These are phyloP conservation scores for Solanum chmielewskii DNA, from an alignment of 257 asterid genomes.

Conservation along the genomic window DNA sequence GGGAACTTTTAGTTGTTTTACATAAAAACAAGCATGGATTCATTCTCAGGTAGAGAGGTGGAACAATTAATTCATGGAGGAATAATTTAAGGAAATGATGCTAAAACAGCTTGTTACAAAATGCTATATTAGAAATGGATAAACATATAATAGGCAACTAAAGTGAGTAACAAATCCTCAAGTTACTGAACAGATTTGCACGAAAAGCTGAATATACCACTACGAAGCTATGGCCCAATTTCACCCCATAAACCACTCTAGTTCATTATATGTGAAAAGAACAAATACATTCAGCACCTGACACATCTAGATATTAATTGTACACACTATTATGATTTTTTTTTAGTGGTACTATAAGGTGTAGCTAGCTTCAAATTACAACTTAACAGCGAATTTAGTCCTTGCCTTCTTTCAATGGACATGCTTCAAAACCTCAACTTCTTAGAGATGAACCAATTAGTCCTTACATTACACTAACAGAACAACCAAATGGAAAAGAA, in stretches of 20 bases:
- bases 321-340: neutral
- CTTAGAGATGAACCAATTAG: neutral
- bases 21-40: neutral
- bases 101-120: neutral
- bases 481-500: neutral
- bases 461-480: neutral
- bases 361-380: neutral
- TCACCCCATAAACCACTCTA: neutral
- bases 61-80: neutral
- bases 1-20: neutral
- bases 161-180: neutral
- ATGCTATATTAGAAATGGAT: neutral
- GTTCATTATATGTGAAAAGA: neutral
- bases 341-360: neutral
- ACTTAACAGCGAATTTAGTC: neutral
- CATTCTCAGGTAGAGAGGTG: neutral
- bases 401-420: neutral
- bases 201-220: neutral
- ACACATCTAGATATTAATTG: neutral
- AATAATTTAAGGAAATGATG: neutral
- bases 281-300: neutral
- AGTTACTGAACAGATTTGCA: neutral
- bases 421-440: neutral
- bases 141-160: neutral
- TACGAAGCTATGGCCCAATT: neutral